phyloP scores from a whole-genome alignment of 495 filamentous ascomycete species.

The Podospora bellae-mahoneyi region DNA sequence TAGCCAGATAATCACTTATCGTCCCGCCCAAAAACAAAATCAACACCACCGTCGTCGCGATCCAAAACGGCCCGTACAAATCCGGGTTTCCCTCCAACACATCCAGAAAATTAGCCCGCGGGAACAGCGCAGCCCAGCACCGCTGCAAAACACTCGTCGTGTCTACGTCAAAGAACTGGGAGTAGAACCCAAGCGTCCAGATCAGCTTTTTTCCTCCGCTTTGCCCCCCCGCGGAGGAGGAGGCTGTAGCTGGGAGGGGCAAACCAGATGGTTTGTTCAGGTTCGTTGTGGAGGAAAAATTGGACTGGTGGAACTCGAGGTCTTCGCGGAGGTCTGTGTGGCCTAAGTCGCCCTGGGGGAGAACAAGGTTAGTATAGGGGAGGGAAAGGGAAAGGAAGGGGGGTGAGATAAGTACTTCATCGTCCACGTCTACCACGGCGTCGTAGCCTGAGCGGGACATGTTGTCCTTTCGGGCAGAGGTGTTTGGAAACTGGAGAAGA shows the following conservation, averaged over 20 bases:
- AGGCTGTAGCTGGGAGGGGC: constrained; percentile 60
- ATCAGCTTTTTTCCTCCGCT: constrained; percentile 68
- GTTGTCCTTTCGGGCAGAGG: constrained; percentile 14
- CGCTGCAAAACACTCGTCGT: constrained; percentile 80
- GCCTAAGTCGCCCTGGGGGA: constrained; percentile 81
- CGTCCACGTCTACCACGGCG: constrained; percentile 94
- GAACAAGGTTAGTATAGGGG: not conserved
- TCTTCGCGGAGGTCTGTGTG: constrained; percentile 98
- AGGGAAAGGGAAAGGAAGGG: not conserved
- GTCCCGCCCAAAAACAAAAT: constrained; percentile 94
- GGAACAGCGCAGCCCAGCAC: constrained; percentile 80
- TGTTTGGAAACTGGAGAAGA: not conserved
- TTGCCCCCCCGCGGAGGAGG: constrained; percentile 39
- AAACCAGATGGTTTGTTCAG: constrained; percentile 36
- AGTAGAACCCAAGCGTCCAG: constrained; percentile 91
- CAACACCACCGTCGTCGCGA: constrained; percentile 93
- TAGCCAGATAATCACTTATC: constrained; percentile 79
- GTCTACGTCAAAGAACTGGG: constrained; percentile 97
- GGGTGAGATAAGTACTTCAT: constrained; percentile 49
- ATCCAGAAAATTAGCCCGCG: constrained; percentile 90
- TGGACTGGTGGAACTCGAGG: constrained; percentile 95
- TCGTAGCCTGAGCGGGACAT: constrained; percentile 92
- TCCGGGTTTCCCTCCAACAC: constrained; percentile 96
- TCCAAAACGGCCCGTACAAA: constrained; percentile 94
- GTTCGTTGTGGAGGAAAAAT: constrained; percentile 42